Evolutionary conservation across 2,329 filamentous ascomycete genomes (phyloP).

Genomic region (Septoria petroselini): DNA sequence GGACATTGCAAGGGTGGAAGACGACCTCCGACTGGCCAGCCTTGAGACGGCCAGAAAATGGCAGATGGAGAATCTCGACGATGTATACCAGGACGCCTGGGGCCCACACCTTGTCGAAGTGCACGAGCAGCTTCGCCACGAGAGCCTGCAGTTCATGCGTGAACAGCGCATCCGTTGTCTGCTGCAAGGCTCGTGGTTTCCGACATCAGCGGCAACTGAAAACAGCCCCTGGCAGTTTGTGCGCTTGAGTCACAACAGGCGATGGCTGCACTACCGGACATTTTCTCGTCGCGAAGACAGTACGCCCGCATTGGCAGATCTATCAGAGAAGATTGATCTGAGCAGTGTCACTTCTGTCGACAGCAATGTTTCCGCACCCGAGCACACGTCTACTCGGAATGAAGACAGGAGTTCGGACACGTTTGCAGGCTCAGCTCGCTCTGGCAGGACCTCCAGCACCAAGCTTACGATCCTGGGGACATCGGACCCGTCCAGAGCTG

Average conservation of each 20-base stretch:
- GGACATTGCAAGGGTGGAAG: conserved; percentile 82
- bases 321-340: conserved; percentile 82
- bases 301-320: conserved; percentile 64
- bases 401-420: conserved; percentile 41
- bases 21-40: conserved; percentile 82
- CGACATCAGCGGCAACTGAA: conserved; percentile 44
- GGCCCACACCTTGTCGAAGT: conserved; percentile 82
- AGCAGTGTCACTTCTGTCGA: conserved; percentile 86
- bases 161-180: conserved; percentile 92
- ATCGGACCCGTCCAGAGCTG: not conserved
- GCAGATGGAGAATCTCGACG: conserved; percentile 88
- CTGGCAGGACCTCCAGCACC: conserved; percentile 53
- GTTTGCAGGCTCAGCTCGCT: conserved; percentile 22
- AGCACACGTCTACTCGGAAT: conserved; percentile 44
- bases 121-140: conserved; percentile 84
- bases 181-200: conserved; percentile 86
- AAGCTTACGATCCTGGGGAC: conserved; percentile 86
- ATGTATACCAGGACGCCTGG: conserved; percentile 94
- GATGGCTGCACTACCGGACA: conserved; percentile 85
- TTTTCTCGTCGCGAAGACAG: conserved; percentile 60
- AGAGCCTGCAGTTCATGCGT: conserved; percentile 93
- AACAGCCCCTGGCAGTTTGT: conserved; percentile 68
- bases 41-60: conserved; percentile 73
- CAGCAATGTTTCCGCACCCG: conserved; percentile 76
- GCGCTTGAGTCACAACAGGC: conserved; percentile 83